A percentile compares a stretch with the other conserved stretches of the same genome.
Evolutionary conservation across 2,329 filamentous ascomycete genomes (phyloP).

Genomic region (Zarea fungicola): DNA sequence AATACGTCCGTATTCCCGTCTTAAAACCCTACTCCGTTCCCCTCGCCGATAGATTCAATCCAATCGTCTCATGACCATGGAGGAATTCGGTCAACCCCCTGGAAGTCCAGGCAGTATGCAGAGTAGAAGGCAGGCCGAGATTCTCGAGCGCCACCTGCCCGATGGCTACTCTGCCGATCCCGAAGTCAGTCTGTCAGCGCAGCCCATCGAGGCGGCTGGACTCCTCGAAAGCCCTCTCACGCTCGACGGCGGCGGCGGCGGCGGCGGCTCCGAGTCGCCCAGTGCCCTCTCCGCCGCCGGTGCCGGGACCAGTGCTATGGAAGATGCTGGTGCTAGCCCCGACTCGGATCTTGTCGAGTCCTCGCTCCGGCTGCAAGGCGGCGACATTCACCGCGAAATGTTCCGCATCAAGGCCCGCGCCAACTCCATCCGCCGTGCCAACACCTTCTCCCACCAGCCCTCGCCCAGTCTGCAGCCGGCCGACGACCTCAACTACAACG

Average conservation of each 20-base stretch:
- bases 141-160: conserved; percentile 33
- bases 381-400: conserved; percentile 72
- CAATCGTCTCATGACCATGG: no score
- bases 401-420: conserved; percentile 64
- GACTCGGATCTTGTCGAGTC: conserved; percentile 44
- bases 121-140: conserved; percentile 28
- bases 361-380: conserved; percentile 67
- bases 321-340: conserved; percentile 23
- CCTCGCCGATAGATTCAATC: not conserved
- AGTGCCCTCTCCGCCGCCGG: conserved; percentile 12
- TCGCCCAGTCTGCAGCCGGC: conserved; percentile 25
- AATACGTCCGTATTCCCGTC: no score
- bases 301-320: no score
- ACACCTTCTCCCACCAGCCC: conserved; percentile 59
- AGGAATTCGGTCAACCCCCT: conserved; percentile 22
- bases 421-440: conserved; percentile 49
- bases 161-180: conserved; percentile 36
- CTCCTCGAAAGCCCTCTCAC: conserved; percentile 14
- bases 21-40: not conserved
- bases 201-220: conserved; percentile 15
- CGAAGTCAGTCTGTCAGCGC: conserved; percentile 27
- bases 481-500: conserved; percentile 28
- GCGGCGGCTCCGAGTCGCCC: conserved; percentile 8
- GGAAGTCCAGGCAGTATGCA: conserved; percentile 24
- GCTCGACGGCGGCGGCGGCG: no score